Conservation (phyloP, 192 early-diverging fungal species). For the Funneliformis mosseae region DNA sequence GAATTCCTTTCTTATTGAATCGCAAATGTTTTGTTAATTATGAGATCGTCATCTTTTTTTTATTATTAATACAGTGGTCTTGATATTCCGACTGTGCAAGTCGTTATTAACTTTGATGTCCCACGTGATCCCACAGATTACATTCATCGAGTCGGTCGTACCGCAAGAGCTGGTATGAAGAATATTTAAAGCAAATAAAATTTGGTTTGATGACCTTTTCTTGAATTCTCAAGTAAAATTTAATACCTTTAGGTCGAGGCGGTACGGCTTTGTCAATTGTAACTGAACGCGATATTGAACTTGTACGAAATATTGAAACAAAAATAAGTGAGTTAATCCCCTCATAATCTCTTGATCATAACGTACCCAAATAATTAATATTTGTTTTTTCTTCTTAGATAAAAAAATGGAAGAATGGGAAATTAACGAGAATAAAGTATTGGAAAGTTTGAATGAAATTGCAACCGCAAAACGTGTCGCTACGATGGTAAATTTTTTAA, state of each 20-base stretch:
- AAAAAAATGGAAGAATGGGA: constrained; percentile 79
- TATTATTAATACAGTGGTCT: constrained; percentile 69
- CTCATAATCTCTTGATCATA: neutral
- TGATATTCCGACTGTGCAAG: constrained; percentile 92
- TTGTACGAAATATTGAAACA: constrained; percentile 90
- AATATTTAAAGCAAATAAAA: neutral
- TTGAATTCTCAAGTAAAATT: neutral
- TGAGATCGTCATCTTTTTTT: neutral
- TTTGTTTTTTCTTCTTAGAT: constrained; percentile 45
- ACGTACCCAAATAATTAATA: neutral
- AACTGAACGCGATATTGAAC: constrained; percentile 80
- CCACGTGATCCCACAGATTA: constrained; percentile 96
- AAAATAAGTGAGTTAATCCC: constrained; percentile 60
- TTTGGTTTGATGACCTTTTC: neutral
- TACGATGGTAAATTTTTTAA: constrained; percentile 64
- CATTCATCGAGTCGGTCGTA: constrained; percentile 97
- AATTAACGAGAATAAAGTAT: constrained; percentile 78
- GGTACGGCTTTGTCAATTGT: constrained; percentile 90
- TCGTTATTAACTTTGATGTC: constrained; percentile 95
- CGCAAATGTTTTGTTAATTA: neutral
- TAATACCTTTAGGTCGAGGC: constrained; percentile 50
- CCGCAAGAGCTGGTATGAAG: constrained; percentile 84
- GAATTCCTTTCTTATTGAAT: neutral
- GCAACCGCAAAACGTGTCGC: constrained; percentile 86
- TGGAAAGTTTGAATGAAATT: constrained; percentile 86